phyloP scores from a whole-genome alignment of 2,329 filamentous ascomycete species.

The Mycocentrospora acerina region DNA sequence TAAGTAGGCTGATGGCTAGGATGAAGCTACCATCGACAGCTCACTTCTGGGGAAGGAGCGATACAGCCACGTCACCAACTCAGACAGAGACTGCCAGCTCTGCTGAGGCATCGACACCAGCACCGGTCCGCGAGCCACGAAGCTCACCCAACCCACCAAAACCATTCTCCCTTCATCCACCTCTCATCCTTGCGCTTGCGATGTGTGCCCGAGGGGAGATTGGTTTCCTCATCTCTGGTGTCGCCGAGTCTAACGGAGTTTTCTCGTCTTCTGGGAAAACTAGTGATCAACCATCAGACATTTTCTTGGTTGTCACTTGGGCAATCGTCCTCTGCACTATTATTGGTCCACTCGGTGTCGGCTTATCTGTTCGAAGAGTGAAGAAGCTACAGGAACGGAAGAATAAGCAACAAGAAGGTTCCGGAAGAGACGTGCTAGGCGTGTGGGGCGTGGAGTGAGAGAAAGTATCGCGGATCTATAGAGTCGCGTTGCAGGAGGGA shows the following conservation, averaged over 20 bases:
- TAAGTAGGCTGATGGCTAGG: slow-evolving; percentile 9
- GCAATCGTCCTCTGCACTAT: slow-evolving; percentile 60
- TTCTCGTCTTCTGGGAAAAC: slow-evolving; percentile 37
- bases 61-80: not conserved
- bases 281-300: slow-evolving; percentile 41
- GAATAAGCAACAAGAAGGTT: slow-evolving; percentile 26
- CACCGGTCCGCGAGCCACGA: slow-evolving; percentile 9
- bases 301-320: slow-evolving; percentile 58
- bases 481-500: not conserved
- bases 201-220: slow-evolving; percentile 83
- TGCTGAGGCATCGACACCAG: not conserved
- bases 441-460: slow-evolving; percentile 45
- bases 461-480: not conserved
- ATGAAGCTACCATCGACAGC: slow-evolving; percentile 22
- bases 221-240: slow-evolving; percentile 71
- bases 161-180: slow-evolving; percentile 66
- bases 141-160: slow-evolving; percentile 39
- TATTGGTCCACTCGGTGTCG: slow-evolving; percentile 56
- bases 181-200: slow-evolving; percentile 64
- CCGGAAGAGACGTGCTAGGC: slow-evolving; percentile 47
- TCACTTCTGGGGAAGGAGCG: slow-evolving; percentile 27
- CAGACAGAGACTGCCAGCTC: slow-evolving; percentile 1
- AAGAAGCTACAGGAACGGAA: slow-evolving; percentile 44
- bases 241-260: slow-evolving; percentile 60
- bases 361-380: slow-evolving; percentile 51